Evolutionary conservation across 495 filamentous ascomycete species (phyloP).

Genomic region (Venustampulla echinocandica): DNA sequence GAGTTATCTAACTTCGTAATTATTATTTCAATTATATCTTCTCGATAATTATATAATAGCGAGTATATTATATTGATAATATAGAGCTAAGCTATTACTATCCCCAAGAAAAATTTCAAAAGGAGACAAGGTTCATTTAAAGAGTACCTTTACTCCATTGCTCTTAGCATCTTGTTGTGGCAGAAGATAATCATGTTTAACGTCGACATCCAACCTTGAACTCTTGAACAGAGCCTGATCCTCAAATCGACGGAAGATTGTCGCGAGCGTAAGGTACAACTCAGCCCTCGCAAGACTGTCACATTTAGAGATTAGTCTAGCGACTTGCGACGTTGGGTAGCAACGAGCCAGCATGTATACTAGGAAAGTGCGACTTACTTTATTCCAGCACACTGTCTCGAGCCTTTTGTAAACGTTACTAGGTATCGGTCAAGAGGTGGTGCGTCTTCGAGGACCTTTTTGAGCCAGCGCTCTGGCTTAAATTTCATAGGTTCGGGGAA

Average conservation of each 20-base stretch:
- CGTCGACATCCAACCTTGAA: not conserved
- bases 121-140: too few relatives aligned
- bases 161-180: not conserved
- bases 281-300: constrained; percentile 31
- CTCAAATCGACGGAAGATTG: constrained; percentile 26
- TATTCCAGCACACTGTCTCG: constrained; percentile 41
- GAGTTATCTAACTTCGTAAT: too few relatives aligned
- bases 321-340: not conserved
- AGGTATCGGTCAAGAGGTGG: constrained; percentile 31
- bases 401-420: constrained; percentile 40
- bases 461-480: constrained; percentile 43
- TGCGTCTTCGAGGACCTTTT: constrained; percentile 13
- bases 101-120: too few relatives aligned
- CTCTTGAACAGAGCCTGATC: constrained; percentile 11
- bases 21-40: too few relatives aligned
- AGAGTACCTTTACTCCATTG: not conserved
- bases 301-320: not conserved
- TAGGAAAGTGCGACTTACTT: too few relatives aligned
- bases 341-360: constrained; percentile 10
- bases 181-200: not conserved
- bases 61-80: too few relatives aligned
- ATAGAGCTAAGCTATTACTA: too few relatives aligned
- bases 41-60: too few relatives aligned
- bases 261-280: constrained; percentile 32
- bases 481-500: constrained; percentile 42